Percentiles rank a stretch among this genome's conserved stretches.
Evolutionary conservation across 371 early-diverging fungal species (phyloP).

Genomic region (Smittium culicis): DNA sequence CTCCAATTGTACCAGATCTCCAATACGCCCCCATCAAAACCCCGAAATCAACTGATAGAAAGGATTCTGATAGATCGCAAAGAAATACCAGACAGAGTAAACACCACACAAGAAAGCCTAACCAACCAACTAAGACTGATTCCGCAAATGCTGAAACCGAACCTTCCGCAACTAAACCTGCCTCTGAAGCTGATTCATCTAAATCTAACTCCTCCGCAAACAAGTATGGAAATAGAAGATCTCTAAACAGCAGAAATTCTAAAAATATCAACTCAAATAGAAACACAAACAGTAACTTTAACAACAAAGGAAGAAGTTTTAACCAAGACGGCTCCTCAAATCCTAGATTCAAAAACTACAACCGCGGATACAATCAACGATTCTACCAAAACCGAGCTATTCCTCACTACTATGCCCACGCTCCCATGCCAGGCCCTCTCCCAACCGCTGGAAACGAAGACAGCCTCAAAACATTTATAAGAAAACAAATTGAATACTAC

Average conservation of each 20-base stretch:
- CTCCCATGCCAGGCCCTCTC: constrained; percentile 19
- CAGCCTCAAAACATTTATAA: constrained; percentile 23
- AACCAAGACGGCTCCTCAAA: constrained; percentile 15
- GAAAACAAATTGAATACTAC: constrained; percentile 59
- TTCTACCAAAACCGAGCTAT: constrained; percentile 12
- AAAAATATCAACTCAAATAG: constrained; percentile 17
- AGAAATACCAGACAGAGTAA: constrained; percentile 1
- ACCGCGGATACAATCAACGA: constrained; percentile 24
- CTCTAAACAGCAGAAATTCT: constrained; percentile 12
- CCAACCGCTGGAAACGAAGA: constrained; percentile 23
- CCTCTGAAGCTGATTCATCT: constrained; percentile 5
- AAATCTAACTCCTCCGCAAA: background rate
- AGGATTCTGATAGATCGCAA: constrained; percentile 1
- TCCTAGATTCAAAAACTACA: constrained; percentile 21
- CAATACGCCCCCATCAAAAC: constrained; percentile 21
- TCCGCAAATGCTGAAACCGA: background rate
- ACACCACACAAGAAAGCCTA: background rate
- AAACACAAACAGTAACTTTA: constrained; percentile 15
- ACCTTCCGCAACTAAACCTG: constrained; percentile 9
- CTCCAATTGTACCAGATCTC: constrained; percentile 28
- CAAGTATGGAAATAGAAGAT: constrained; percentile 13
- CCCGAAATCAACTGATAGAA: constrained; percentile 5
- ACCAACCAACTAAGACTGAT: background rate
- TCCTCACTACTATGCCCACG: constrained; percentile 21
- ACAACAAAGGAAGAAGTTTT: constrained; percentile 10